Evolutionary conservation across 306 rosid species (phyloP).

Genomic region (Erythrophleum fordii): DNA sequence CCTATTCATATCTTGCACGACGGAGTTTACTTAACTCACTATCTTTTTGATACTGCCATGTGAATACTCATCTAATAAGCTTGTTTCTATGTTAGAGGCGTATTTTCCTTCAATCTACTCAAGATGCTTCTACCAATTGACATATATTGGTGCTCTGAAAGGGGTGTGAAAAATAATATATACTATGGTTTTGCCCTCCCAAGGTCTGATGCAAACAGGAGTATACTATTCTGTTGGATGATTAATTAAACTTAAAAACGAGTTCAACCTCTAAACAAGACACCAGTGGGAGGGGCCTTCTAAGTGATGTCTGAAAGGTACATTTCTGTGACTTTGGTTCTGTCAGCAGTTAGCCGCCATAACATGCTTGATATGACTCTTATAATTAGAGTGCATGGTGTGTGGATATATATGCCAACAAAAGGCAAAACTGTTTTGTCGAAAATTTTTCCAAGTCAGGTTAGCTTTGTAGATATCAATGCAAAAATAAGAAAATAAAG

Average conservation of each 20-base stretch:
- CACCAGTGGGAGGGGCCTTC: background rate
- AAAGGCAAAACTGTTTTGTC: slow-evolving; percentile 1
- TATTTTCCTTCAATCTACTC: background rate
- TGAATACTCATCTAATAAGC: no score
- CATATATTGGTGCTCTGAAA: background rate
- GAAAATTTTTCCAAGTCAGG: background rate
- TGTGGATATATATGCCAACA: background rate
- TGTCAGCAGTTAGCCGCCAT: background rate
- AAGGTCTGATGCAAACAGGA: background rate
- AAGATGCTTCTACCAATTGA: background rate
- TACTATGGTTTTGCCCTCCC: background rate
- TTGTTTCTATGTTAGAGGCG: no score
- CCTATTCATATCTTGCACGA: no score
- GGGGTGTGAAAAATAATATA: background rate
- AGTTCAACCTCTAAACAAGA: background rate
- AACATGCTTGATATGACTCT: no score
- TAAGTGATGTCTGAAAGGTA: background rate
- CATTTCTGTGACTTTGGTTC: background rate
- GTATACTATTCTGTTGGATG: background rate
- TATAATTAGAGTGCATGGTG: slow-evolving; percentile 22
- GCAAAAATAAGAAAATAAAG: slow-evolving; percentile 15
- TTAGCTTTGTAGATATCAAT: background rate
- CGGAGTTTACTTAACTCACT: background rate
- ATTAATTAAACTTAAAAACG: background rate
- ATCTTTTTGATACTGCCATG: no score